Evolutionary conservation across 139 green algal species (phyloP).

Genomic region (Chlorella ohadii): DNA sequence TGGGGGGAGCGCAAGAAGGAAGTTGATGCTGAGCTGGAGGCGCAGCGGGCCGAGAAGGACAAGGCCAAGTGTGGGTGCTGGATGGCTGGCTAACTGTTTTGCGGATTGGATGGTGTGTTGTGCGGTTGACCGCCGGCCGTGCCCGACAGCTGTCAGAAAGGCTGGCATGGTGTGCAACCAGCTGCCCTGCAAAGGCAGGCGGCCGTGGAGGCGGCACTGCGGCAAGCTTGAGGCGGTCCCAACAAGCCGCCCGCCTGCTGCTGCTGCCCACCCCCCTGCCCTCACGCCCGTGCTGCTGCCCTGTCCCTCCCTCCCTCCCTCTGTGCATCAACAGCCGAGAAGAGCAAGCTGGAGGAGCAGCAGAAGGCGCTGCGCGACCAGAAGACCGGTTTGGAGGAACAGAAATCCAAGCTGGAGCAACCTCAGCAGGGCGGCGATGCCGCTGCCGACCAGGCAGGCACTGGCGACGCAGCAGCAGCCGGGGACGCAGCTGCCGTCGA

Average conservation of each 20-base stretch:
- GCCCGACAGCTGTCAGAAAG: no score
- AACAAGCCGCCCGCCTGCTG: no score
- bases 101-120: no score
- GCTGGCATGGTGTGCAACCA: no score
- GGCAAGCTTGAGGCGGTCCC: no score
- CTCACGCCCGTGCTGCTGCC: background rate
- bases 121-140: no score
- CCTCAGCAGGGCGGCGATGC: no score
- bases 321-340: slow-evolving; percentile 6
- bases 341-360: slow-evolving; percentile 50
- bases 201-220: no score
- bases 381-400: slow-evolving; percentile 42
- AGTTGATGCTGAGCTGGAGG: slow-evolving; percentile 22
- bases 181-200: no score
- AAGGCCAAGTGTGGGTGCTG: slow-evolving; percentile 4
- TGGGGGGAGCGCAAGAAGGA: slow-evolving; percentile 33
- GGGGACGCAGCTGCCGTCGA: background rate
- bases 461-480: background rate
- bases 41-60: background rate
- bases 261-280: no score
- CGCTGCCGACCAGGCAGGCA: background rate
- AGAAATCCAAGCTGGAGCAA: slow-evolving; percentile 42
- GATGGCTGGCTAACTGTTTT: no score
- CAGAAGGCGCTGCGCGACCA: slow-evolving; percentile 49
- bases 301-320: background rate